These are phyloP conservation scores for Sphagnum tenellum DNA, from an alignment of 225 moss, liverwort and hornwort genomes.

Conservation along the genomic window DNA sequence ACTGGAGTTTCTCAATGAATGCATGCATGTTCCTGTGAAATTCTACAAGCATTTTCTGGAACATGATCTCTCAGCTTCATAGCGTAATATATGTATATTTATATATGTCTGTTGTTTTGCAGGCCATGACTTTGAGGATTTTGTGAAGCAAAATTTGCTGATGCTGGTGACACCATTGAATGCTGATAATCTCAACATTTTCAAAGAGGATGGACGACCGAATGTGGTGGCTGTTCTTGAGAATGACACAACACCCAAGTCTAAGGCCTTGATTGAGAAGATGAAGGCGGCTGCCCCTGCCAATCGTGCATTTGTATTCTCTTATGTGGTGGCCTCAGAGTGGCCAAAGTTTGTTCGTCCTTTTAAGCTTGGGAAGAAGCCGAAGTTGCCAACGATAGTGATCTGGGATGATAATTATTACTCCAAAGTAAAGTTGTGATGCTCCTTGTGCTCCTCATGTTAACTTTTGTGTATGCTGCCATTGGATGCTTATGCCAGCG, in stretches of 20 bases:
- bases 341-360: constrained; percentile 65
- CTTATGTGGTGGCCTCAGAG: constrained; percentile 46
- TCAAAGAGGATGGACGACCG: constrained; percentile 76
- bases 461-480: no score
- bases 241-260: constrained; percentile 28
- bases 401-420: constrained; percentile 55
- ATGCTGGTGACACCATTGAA: constrained; percentile 51
- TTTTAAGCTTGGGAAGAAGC: constrained; percentile 45
- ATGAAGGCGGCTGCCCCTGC: constrained; percentile 81
- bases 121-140: constrained; percentile 55
- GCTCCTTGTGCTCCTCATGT: no score
- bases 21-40: neutral
- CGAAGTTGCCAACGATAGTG: constrained; percentile 59
- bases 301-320: constrained; percentile 60
- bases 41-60: neutral
- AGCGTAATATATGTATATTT: neutral
- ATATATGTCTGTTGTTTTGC: neutral
- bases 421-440: no score
- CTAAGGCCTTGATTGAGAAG: constrained; percentile 51
- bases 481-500: no score
- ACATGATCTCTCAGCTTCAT: neutral
- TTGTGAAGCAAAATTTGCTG: constrained; percentile 68
- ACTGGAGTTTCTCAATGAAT: neutral
- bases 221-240: constrained; percentile 54
- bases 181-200: constrained; percentile 31